Evolutionary conservation across 495 filamentous ascomycete species (phyloP), one percentile per base, ranked within the genome.

Genomic region (Pyrenula massariospora): DNA sequence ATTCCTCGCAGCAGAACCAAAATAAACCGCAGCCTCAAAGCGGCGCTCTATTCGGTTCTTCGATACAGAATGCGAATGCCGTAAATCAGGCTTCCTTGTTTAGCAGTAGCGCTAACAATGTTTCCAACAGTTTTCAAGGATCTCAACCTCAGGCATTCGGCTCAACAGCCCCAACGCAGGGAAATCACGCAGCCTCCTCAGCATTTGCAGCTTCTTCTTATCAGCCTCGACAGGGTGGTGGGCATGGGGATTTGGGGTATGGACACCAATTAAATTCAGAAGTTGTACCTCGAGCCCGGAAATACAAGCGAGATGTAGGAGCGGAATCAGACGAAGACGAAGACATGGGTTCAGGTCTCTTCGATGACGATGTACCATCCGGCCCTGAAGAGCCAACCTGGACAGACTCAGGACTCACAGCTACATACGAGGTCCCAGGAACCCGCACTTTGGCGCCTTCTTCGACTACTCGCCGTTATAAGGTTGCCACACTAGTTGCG

Each of bases 341-440:
- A 0, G 5, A 53, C 22, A 25, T 22, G 22, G 58, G 21, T 19
- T 48, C 60, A 53, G 61, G 2, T 10, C n/a, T 20, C 3, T 12
- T 19, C 48, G 55, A 56, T 22, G 51, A 42, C n/a, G 51, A 21
- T 48, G 52, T 48, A 25, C 25, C 22, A 22, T 55, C 22, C 2
- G 61, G 54, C n/a, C 58, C 66, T 25, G 63, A 68, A 55, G 69
- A 70, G 24, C 68, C 70, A 2, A 31, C 63, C 48, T 69, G 65
- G 56, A 59, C 66, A 56, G 62, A 71, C 50, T 72, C 72, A 24
- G 83, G 84, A 2, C 70, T 86, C 19, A 84, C 83, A 0, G 78
- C 81, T 10, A 82, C 80, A 1, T 85, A 85, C 66, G 77, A 84
- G 52, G 70, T 86, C 5, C 79, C 79, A 3, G 77, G 77, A 22